Conservation (phyloP, 441 rosid genomes). For the Pelargonium fulgidum region DNA sequence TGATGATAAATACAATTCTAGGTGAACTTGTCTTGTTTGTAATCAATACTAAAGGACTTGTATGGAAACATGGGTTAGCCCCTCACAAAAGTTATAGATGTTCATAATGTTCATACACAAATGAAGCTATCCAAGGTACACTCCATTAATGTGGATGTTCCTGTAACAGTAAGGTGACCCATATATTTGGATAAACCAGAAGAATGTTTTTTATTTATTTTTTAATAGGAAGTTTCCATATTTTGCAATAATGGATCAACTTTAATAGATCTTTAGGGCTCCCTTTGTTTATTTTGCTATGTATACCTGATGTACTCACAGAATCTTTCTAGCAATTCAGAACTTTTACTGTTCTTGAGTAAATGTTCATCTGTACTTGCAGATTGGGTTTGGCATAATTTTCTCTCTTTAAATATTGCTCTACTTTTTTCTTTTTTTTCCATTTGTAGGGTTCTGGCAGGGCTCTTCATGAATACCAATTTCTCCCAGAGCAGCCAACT, state of each 20-base stretch:
- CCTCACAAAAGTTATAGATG: background rate
- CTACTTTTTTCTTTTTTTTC: background rate
- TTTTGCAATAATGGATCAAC: background rate
- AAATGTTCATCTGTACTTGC: background rate
- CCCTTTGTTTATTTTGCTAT: background rate
- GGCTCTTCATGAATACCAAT: conserved; percentile 79
- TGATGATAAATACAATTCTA: background rate
- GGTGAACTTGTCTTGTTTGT: conserved; percentile 1
- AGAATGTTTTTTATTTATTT: background rate
- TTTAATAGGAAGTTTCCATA: background rate
- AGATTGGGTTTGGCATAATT: background rate
- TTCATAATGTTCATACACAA: conserved; percentile 1
- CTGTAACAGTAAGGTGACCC: background rate
- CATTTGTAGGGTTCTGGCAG: conserved; percentile 40
- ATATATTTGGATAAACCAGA: background rate
- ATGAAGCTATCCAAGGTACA: background rate
- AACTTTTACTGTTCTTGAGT: background rate
- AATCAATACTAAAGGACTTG: background rate
- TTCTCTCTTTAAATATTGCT: background rate
- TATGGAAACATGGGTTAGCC: background rate
- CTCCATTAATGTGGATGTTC: background rate
- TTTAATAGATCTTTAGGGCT: background rate
- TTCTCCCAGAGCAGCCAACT: conserved; percentile 79
- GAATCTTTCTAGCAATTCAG: background rate
- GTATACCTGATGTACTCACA: background rate